A percentile compares a stretch with the other conserved stretches of the same genome.
Evolutionary conservation across 1,139 yeast genomes (phyloP).

Genomic region (Debaryomyces robertsiae): DNA sequence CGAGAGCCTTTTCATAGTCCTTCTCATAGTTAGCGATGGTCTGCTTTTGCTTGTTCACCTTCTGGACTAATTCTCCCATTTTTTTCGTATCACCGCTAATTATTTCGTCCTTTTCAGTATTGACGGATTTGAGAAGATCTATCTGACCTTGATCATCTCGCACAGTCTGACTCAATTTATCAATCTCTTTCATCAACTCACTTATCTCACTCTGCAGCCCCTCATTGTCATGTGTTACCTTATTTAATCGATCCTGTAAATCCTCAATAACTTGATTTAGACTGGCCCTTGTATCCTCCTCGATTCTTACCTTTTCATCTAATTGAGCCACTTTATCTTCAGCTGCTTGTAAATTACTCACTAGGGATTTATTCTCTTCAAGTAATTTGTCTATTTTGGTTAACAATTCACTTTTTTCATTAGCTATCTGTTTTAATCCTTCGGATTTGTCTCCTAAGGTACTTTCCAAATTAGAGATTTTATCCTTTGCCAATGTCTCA

Average conservation of each 20-base stretch:
- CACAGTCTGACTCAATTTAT: constrained; percentile 11
- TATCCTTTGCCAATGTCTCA: constrained; percentile 26
- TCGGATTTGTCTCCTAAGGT: constrained; percentile 14
- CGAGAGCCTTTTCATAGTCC: constrained; percentile 11
- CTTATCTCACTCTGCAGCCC: constrained; percentile 24
- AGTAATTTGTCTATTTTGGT: constrained; percentile 17
- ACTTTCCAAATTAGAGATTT: constrained; percentile 23
- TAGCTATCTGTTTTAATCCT: constrained; percentile 13
- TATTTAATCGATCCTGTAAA: constrained; percentile 23
- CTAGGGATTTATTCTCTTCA: constrained; percentile 3
- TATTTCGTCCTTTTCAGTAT: constrained; percentile 25
- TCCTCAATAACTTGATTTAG: constrained; percentile 23
- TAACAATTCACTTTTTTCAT: constrained; percentile 19
- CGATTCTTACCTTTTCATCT: constrained; percentile 9
- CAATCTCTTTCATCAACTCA: constrained; percentile 21
- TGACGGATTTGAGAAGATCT: constrained; percentile 11
- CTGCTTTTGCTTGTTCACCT: constrained; percentile 21
- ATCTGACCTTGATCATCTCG: constrained; percentile 15
- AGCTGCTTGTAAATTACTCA: constrained; percentile 13
- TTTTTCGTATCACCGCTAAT: constrained; percentile 29
- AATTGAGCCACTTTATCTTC: constrained; percentile 23
- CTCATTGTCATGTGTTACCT: constrained; percentile 22
- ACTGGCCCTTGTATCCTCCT: constrained; percentile 18
- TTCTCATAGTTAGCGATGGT: constrained; percentile 15
- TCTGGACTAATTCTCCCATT: constrained; percentile 25